Evolutionary conservation across 2,329 filamentous ascomycete species (phyloP).

Genomic region (Fusarium piperis): DNA sequence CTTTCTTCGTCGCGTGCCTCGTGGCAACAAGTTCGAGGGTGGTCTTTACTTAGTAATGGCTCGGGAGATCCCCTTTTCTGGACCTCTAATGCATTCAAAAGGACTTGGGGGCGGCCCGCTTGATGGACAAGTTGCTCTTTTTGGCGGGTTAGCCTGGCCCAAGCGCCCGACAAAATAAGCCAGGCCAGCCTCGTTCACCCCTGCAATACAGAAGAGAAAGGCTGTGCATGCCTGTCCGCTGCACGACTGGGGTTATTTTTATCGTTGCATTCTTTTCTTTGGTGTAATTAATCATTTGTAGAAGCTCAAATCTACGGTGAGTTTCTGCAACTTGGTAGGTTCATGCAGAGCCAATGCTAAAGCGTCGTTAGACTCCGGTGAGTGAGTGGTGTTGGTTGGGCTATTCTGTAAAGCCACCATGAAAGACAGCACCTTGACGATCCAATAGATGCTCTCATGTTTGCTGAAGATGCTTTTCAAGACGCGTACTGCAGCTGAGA

Average conservation of each 20-base stretch:
- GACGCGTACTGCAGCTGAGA: not conserved
- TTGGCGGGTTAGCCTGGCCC: conserved; percentile 41
- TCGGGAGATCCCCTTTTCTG: conserved; percentile 44
- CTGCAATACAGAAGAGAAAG: not conserved
- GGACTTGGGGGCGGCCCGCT: conserved; percentile 30
- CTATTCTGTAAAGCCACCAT: not conserved
- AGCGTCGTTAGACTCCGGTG: not conserved
- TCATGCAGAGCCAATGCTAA: not conserved
- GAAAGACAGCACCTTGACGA: not conserved
- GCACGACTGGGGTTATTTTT: not conserved
- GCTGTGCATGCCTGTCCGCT: not conserved
- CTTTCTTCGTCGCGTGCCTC: conserved; percentile 32
- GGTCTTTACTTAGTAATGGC: conserved; percentile 33
- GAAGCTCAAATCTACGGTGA: not conserved
- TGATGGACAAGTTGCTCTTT: conserved; percentile 43
- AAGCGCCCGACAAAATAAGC: conserved; percentile 44
- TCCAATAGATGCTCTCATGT: not conserved
- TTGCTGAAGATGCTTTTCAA: not conserved
- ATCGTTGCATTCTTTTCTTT: not conserved
- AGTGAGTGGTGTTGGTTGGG: not conserved
- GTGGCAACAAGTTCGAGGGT: conserved; percentile 28
- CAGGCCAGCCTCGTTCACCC: conserved; percentile 8
- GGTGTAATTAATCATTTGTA: not conserved
- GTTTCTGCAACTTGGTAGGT: not conserved
- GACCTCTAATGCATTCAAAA: conserved; percentile 37